Evolutionary conservation across 225 moss, liverwort and hornwort genomes (phyloP), one percentile per base, ranked within the genome.

Genomic region (Sphagnum contortum): DNA sequence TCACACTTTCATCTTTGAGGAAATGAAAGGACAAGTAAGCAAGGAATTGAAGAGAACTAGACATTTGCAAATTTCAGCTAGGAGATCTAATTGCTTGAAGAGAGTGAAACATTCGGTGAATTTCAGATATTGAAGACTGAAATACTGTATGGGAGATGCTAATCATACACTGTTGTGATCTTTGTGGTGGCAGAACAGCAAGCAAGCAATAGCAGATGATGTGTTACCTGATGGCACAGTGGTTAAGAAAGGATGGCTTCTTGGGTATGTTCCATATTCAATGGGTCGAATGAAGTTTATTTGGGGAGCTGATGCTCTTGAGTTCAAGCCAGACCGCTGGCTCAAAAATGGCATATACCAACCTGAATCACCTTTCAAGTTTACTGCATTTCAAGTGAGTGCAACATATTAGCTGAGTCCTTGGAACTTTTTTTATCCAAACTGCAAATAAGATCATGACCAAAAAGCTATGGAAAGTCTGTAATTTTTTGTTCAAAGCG

Each of bases 291-390:
- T 91, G 91, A 53, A 68, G 2, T 71, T 69, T 10, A 6, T 94
- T 3, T 94, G 87, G 91, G 94, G 94, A 3, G 69, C 75, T 3
- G 83, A 94, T 4, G 83, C 81, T 4, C 50, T 49, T 14, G 58
- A 83, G 9, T 89, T 91, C 77, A 80, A 76, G 71, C 83, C 89
- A 0, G 83, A 80, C 13, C 73, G 94, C 5, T 94, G 87, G 94
- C 56, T 94, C 5, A 66, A 80, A 13, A 71, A 78, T 1, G 86
- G 89, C 8, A 45, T 48, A 4, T 89, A 70, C 49, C 71, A 69
- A 45, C 66, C 72, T 8, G 70, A 77, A 12, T 51, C 79, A 44
- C 81, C 67, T 1, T 88, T 81, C 60, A 88, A 86, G 76, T 94
- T 87, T 57, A 60, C 94, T 0, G 80, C 87, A 13, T 91, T 94